These are phyloP conservation scores for Eucalyptus erythrocorys DNA, from an alignment of 345 rosid genomes.

Conservation along the genomic window DNA sequence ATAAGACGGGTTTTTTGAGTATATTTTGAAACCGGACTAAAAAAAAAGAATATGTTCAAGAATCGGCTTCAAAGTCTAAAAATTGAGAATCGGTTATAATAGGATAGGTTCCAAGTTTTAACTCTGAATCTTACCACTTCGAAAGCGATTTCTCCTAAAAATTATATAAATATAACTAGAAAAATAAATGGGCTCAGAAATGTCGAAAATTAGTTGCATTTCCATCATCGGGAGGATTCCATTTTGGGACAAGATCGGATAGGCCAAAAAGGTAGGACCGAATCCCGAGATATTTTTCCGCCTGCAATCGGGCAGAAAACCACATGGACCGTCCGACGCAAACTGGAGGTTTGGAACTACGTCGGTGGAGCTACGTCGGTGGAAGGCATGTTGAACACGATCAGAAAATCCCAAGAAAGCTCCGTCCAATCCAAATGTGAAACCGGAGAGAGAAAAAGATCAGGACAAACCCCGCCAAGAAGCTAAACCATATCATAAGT, in stretches of 20 bases:
- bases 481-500: fast-evolving
- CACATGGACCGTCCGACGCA: neutral
- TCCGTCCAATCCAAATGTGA: too few species aligned
- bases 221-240: fast-evolving
- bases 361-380: neutral
- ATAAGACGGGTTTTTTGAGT: fast-evolving
- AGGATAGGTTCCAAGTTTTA: neutral
- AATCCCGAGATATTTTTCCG: neutral
- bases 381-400: fast-evolving
- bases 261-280: neutral
- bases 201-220: neutral
- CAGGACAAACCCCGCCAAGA: neutral
- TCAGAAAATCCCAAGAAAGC: neutral
- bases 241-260: neutral
- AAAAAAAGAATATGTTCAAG: neutral
- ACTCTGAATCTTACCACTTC: neutral
- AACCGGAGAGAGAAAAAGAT: too few species aligned
- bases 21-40: fast-evolving
- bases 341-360: fast-evolving
- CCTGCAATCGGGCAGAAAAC: neutral
- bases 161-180: too few species aligned
- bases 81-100: fast-evolving
- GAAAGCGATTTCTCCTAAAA: too few species aligned
- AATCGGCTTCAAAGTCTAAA: fast-evolving
- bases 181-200: neutral